These are phyloP conservation scores for Cladosporium sp. DNA, from an alignment of 2,329 filamentous ascomycete genomes.

Conservation along the genomic window DNA sequence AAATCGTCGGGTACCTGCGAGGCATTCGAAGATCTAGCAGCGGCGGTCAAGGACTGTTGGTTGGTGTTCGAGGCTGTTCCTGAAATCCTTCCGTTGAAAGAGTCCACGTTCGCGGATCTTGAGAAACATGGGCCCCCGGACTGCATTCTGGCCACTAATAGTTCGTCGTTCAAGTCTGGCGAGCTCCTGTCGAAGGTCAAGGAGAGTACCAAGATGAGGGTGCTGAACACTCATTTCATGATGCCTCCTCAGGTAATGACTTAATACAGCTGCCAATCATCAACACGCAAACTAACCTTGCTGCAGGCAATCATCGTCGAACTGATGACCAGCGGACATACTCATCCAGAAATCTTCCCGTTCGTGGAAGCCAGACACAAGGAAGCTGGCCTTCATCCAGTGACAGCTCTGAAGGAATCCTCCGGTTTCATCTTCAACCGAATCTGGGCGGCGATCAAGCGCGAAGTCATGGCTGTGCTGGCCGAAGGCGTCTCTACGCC, in stretches of 20 bases:
- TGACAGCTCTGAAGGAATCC: constrained; percentile 51
- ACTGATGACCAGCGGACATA: constrained; percentile 56
- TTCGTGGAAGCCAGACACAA: constrained; percentile 41
- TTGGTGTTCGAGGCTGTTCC: constrained; percentile 56
- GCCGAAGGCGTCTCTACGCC: constrained; percentile 54
- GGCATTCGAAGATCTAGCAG: constrained; percentile 43
- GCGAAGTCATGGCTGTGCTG: constrained; percentile 53
- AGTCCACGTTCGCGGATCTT: constrained; percentile 51
- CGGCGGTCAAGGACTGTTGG: constrained; percentile 52
- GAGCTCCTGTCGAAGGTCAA: constrained; percentile 51
- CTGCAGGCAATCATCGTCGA: constrained; percentile 52
- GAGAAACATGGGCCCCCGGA: constrained; percentile 48
- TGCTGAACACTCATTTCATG: constrained; percentile 57
- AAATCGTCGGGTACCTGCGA: constrained; percentile 32
- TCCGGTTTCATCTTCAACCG: constrained; percentile 60
- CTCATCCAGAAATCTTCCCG: constrained; percentile 46
- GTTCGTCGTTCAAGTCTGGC: constrained; percentile 54
- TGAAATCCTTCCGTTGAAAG: constrained; percentile 48
- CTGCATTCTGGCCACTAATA: constrained; percentile 55
- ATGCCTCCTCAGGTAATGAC: constrained; percentile 46
- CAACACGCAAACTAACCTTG: constrained; percentile 24
- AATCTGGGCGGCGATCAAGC: constrained; percentile 59
- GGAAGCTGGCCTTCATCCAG: constrained; percentile 43
- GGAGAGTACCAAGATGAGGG: constrained; percentile 40
- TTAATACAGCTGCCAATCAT: too few relatives aligned